Evolutionary conservation across 1,284 basidiomycete species (phyloP).

Genomic region (Microstroma glucosiphilum): DNA sequence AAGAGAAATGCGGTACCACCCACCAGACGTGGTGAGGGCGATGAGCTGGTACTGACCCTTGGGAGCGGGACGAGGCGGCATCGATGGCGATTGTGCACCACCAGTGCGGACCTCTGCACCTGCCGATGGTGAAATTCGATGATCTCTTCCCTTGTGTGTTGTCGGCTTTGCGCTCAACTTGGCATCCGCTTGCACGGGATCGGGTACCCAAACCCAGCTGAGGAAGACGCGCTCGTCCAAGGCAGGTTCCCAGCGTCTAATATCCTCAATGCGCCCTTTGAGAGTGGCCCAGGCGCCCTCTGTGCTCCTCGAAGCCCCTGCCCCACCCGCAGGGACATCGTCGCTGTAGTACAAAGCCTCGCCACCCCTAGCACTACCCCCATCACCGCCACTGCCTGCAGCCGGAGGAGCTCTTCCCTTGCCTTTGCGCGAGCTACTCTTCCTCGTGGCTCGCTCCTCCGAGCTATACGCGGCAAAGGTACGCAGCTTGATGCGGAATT

Average conservation of each 20-base stretch:
- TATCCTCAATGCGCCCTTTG: constrained; percentile 33
- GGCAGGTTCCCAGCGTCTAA: constrained; percentile 34
- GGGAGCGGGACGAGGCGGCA: neutral
- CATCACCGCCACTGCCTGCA: neutral
- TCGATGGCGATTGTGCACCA: neutral
- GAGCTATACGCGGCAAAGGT: constrained; percentile 18
- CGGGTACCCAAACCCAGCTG: constrained; percentile 23
- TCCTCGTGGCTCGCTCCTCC: neutral
- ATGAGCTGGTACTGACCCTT: constrained; percentile 21
- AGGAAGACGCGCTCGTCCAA: constrained; percentile 37
- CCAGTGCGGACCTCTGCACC: too few species aligned
- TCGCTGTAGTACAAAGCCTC: too few species aligned
- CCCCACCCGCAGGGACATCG: neutral
- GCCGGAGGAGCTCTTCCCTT: too few species aligned
- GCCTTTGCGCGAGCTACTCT: neutral
- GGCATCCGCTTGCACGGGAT: neutral
- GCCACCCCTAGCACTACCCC: neutral
- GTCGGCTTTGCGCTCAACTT: neutral
- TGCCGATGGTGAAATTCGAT: too few species aligned
- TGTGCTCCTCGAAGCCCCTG: constrained; percentile 15
- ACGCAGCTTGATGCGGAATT: constrained; percentile 36
- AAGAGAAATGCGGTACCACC: constrained; percentile 36
- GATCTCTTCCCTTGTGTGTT: too few species aligned
- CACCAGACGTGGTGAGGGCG: constrained; percentile 38
- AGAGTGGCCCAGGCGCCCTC: constrained; percentile 42